Base-by-base conservation (phyloP, 192 early-diverging fungal species). In the Linnemannia schmuckeri region DNA sequence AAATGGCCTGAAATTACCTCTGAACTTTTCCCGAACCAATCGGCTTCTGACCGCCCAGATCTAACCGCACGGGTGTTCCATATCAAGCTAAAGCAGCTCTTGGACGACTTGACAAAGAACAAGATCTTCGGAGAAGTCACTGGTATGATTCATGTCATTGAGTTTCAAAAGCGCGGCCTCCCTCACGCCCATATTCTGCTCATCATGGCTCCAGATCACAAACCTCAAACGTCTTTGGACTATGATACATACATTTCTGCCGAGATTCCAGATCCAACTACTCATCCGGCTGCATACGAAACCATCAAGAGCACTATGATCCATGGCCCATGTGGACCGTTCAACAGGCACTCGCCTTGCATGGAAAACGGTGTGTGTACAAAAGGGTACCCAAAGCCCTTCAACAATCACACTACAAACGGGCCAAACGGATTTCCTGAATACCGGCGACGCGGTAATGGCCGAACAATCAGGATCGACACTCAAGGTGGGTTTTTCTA, bases 121-220 rank as follows among this genome's bases (percentile, higher is more conserved):
- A 1, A 80, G 3, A 66, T 88, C 5, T 10, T 88, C 18, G 79
- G 88, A 20, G 66, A 47, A 27, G 70, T 81, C 35, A 17, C 81
- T 8, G 88, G 63, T 17, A 10, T 37, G n/a, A 52, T 81, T 15
- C 15, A 75, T 77, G 54, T 72, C 3, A 68, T 88, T 70, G 88
- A 88, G 35, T 88, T 81, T 42, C 78, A 85, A 15, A 82, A 89
- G 42, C n/a, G 78, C 9, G 82, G 83, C 5, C 49, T 83, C 3
- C 52, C 79, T 35, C 79, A 87, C 76, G 72, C 77, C 0, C 77
- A 87, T 35, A 83, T 88, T n/a, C n/a, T n/a, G n/a, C n/a, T n/a
- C n/a, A n/a, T n/a, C n/a, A n/a, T n/a, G n/a, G n/a, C n/a, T n/a
- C 17, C 72, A 81, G 6, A 24, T 83, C n/a, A 81, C 83, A 38